Conservation (phyloP, 2,329 filamentous ascomycete species). For the Botrytis porri region DNA sequence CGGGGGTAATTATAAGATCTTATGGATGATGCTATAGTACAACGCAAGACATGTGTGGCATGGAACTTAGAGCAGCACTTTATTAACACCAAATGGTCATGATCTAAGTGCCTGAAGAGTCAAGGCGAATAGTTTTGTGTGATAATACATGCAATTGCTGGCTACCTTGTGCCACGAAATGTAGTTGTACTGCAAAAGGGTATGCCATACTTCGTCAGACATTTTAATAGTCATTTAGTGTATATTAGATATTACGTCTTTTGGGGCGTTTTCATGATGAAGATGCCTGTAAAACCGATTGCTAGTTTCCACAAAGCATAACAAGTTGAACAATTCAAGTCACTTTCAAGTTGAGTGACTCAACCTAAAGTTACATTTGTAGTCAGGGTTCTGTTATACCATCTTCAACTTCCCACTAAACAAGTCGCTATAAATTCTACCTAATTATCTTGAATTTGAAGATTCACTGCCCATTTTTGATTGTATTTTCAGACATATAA, state of each 20-base stretch:
- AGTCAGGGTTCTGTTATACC: neutral
- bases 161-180: neutral
- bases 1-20: neutral
- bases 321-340: neutral
- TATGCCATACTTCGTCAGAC: neutral
- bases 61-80: neutral
- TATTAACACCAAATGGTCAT: no score
- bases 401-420: neutral
- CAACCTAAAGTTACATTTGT: neutral
- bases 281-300: no score
- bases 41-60: no score
- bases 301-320: neutral
- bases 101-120: no score
- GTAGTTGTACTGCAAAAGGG: neutral
- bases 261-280: no score
- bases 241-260: neutral
- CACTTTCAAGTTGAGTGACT: no score
- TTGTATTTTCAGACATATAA: neutral
- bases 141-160: neutral
- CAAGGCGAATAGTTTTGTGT: neutral
- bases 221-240: neutral
- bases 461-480: neutral
- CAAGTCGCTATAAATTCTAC: neutral
- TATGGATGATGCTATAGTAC: neutral
- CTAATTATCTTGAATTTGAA: neutral